phyloP scores from a whole-genome alignment of 306 rosid species.

The Medicago ruthenica region DNA sequence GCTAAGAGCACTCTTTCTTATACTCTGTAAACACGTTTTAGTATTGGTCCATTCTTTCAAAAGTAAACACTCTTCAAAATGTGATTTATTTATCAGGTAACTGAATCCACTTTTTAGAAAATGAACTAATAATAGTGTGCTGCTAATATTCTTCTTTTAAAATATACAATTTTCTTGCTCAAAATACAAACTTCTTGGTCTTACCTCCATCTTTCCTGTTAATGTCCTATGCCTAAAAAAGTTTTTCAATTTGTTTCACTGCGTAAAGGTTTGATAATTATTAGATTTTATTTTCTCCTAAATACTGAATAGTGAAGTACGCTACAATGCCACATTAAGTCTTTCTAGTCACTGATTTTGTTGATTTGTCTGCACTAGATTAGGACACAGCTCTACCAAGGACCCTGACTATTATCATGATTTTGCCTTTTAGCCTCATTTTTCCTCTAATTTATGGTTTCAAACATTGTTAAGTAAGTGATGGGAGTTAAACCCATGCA shows the following conservation, averaged over 20 bases:
- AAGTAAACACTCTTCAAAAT: background rate
- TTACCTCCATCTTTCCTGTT: constrained; percentile 24
- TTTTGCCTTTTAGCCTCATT: constrained; percentile 16
- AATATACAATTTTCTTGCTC: constrained; percentile 6
- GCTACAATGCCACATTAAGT: background rate
- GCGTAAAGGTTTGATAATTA: constrained; percentile 9
- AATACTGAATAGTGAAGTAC: constrained; percentile 21
- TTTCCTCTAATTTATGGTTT: constrained; percentile 32
- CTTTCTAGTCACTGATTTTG: constrained; percentile 3
- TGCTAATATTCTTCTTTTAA: background rate
- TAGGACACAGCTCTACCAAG: background rate
- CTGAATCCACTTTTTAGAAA: background rate
- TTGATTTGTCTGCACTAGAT: constrained; percentile 16
- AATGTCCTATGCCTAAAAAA: constrained; percentile 11
- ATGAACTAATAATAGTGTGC: background rate
- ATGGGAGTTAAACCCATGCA: background rate
- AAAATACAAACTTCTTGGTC: constrained; percentile 30
- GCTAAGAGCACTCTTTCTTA: background rate
- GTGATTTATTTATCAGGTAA: constrained; percentile 12
- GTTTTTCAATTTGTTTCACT: constrained; percentile 28
- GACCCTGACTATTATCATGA: constrained; percentile 15
- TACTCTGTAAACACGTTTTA: background rate
- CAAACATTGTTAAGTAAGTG: constrained; percentile 22
- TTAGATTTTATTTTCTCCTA: constrained; percentile 2
- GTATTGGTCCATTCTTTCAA: background rate